Percentiles rank a stretch among this genome's conserved stretches.
These are phyloP conservation scores for Pezicula neosporulosa DNA, from an alignment of 2,329 filamentous ascomycete species.

Conservation along the genomic window DNA sequence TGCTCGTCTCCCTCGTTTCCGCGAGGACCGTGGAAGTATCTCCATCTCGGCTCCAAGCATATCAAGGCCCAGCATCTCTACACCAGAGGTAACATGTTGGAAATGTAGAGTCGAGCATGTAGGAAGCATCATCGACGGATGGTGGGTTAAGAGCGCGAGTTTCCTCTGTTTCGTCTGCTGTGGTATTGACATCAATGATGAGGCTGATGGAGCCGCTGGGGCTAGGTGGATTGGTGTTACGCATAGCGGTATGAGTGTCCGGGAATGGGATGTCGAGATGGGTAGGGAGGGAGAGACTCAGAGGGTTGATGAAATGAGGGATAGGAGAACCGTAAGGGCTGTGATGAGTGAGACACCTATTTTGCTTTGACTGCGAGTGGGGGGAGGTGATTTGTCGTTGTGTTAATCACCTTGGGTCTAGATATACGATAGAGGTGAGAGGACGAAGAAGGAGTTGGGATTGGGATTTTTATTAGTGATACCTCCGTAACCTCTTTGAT, in stretches of 20 bases:
- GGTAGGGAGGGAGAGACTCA: neutral
- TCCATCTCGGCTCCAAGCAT: neutral
- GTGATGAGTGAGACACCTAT: neutral
- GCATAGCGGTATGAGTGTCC: too few relatives aligned
- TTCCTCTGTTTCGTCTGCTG: slow-evolving; percentile 22
- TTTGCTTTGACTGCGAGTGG: neutral
- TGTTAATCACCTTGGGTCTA: too few relatives aligned
- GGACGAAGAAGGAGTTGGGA: too few relatives aligned
- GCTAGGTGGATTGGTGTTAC: too few relatives aligned
- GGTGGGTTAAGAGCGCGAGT: slow-evolving; percentile 12
- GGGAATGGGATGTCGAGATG: too few relatives aligned
- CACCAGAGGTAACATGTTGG: slow-evolving; percentile 16
- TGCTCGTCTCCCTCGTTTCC: too few relatives aligned
- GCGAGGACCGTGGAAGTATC: neutral
- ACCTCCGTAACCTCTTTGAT: too few relatives aligned
- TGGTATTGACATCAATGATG: slow-evolving; percentile 20
- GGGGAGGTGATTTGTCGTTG: neutral
- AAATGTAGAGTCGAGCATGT: slow-evolving; percentile 19
- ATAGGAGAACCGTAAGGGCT: neutral
- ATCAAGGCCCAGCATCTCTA: neutral
- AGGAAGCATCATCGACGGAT: slow-evolving; percentile 16
- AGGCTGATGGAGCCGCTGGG: neutral
- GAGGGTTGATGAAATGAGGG: neutral
- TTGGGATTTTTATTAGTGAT: too few relatives aligned
- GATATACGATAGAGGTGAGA: too few relatives aligned